These are phyloP conservation scores for Panus rudis DNA, from an alignment of 768 basidiomycete species.

Conservation along the genomic window DNA sequence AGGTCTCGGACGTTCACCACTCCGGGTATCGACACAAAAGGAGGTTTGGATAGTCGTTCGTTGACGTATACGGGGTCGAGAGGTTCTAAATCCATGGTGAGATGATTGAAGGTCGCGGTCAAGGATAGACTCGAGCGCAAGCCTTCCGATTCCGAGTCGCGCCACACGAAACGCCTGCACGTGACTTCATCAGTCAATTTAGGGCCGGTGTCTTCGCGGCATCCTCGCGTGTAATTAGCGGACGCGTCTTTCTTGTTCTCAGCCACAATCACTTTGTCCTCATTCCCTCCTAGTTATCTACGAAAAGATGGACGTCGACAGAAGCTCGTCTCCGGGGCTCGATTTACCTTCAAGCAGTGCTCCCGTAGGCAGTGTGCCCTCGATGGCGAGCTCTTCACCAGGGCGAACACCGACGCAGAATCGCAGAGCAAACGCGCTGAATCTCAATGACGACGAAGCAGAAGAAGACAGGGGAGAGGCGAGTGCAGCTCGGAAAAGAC, in stretches of 20 bases:
- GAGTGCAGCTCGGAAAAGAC: background rate
- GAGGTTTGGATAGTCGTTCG: constrained; percentile 56
- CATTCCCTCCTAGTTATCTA: constrained; percentile 19
- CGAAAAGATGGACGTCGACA: constrained; percentile 46
- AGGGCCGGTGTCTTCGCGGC: constrained; percentile 43
- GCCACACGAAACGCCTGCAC: background rate
- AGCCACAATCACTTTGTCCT: constrained; percentile 9
- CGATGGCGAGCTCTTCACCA: constrained; percentile 19
- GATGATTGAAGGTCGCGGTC: background rate
- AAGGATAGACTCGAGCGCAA: background rate
- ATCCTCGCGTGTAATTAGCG: constrained; percentile 21
- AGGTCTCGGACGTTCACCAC: constrained; percentile 74
- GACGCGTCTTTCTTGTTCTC: constrained; percentile 14
- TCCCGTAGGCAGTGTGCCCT: constrained; percentile 30
- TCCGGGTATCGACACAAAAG: constrained; percentile 65
- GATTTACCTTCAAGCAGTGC: constrained; percentile 50
- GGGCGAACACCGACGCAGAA: constrained; percentile 21
- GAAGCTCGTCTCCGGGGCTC: constrained; percentile 49
- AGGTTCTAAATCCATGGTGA: constrained; percentile 40
- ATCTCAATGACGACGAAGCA: constrained; percentile 36
- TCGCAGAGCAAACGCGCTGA: constrained; percentile 27
- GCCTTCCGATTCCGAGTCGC: background rate
- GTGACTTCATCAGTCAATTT: constrained; percentile 17
- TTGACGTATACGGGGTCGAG: constrained; percentile 62
- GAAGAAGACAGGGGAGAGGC: constrained; percentile 25